Base-by-base conservation (phyloP, 2,329 filamentous ascomycete species). In the Fusarium nelsonii region DNA sequence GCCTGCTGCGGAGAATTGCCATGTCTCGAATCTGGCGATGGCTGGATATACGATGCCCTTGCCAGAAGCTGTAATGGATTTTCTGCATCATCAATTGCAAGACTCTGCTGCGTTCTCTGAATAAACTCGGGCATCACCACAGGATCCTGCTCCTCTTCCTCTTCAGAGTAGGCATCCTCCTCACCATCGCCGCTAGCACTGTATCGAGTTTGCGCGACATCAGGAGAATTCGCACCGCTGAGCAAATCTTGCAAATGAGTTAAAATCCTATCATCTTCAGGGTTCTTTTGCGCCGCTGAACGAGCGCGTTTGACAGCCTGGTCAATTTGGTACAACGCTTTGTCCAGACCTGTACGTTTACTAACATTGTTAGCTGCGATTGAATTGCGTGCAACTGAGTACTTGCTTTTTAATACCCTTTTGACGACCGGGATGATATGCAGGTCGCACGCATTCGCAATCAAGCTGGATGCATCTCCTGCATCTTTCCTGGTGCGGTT, bases 371-470 rank as follows among this genome's bases (percentile, higher is more conserved):
- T 30, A 59, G 26, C 58, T 69, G 63, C 49, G 33, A 11, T n/a
- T 15, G 5, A 11, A 40, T n/a, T n/a, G 46, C 8, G 10, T 0
- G 8, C 6, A 15, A 18, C 23, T 23, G n/a, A 4, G 40, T 15
- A 70, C 82, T 78, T 79, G 91, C 91, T 93, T 93, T 77, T 92
- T 93, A 63, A 92, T 90, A 23, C 91, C 91, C 75, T 92, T 92
- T 74, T 92, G 90, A 50, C 91, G 83, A 9, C 91, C 91, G 6
- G 92, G 85, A 65, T 92, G 90, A 74, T 92, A 92, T n/a, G 86
- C 86, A n/a, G 86, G 90, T 4, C 91, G 87, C 8, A 91, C 81
- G 75, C 91, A 93, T 62, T 92, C 88, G 15, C 80, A 75, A 34
- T 85, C 82, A 9, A 85, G 80, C 73, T 88, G 84, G 55, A 83